Conservation (phyloP, 148 eudicot species). For the Arctostaphylos glauca region DNA sequence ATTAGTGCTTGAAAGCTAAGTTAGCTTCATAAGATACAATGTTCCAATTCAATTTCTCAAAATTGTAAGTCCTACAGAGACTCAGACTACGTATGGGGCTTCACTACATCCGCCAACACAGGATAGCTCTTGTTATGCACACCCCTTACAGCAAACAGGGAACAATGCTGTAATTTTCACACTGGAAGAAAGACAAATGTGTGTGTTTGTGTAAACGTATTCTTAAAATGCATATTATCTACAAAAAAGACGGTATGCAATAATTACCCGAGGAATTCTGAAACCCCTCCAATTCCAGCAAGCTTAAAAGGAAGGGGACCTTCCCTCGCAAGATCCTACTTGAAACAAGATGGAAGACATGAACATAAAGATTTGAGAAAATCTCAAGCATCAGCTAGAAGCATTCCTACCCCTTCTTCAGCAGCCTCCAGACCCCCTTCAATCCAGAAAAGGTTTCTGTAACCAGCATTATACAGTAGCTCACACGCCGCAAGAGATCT, state of each 20-base stretch:
- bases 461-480: constrained; percentile 76
- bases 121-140: background rate
- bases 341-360: constrained; percentile 2
- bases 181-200: background rate
- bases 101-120: background rate
- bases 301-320: constrained; percentile 91
- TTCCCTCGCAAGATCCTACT: constrained; percentile 89
- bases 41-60: background rate
- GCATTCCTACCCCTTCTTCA: constrained; percentile 71
- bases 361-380: background rate
- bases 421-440: constrained; percentile 98
- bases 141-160: background rate
- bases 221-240: background rate
- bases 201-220: too few species aligned
- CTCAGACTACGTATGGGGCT: background rate
- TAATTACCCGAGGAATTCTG: constrained; percentile 88
- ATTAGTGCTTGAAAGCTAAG: background rate
- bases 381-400: background rate
- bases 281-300: constrained; percentile 94
- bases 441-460: constrained; percentile 85
- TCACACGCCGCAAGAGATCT: constrained; percentile 99
- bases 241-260: constrained; percentile 7
- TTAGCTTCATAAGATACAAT: background rate
- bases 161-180: background rate
- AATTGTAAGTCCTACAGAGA: background rate